These are phyloP conservation scores for Cryphonectria nitschkei DNA, from an alignment of 2,329 filamentous ascomycete species.

Conservation along the genomic window DNA sequence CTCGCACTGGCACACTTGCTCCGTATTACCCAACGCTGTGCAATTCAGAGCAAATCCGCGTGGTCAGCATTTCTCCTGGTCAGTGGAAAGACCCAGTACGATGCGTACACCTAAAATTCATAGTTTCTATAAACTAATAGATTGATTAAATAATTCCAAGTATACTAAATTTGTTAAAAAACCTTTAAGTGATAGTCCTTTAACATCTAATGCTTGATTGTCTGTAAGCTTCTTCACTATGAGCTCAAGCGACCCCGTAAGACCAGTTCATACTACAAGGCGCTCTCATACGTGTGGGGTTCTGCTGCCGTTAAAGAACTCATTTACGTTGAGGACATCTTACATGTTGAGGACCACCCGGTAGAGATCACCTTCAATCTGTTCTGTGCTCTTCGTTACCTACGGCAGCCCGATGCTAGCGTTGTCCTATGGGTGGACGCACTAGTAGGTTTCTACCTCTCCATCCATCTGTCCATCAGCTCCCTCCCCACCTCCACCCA, in stretches of 20 bases:
- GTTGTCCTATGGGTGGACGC: conserved; percentile 12
- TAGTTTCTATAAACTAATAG: too few relatives aligned
- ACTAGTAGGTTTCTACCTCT: not conserved
- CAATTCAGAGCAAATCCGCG: not conserved
- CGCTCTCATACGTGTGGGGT: conserved; percentile 19
- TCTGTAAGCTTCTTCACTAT: not conserved
- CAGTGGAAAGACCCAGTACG: conserved; percentile 14
- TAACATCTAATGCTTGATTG: too few relatives aligned
- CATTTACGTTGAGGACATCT: not conserved
- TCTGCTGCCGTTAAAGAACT: not conserved
- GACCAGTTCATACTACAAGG: conserved; percentile 1
- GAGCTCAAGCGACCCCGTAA: not conserved
- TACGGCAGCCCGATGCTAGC: not conserved
- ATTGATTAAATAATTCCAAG: too few relatives aligned
- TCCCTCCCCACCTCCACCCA: not conserved
- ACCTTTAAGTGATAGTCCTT: too few relatives aligned
- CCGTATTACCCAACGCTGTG: not conserved
- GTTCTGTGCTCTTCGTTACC: conserved; percentile 11
- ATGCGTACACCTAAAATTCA: too few relatives aligned
- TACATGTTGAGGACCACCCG: not conserved
- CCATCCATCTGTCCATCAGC: not conserved
- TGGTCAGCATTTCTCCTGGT: conserved; percentile 4
- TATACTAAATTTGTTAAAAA: too few relatives aligned
- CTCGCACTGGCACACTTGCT: not conserved
- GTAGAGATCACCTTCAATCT: conserved; percentile 17